phyloP scores from a whole-genome alignment of 306 rosid genomes.

The peach (Prunus persica) region Prunus_persica_NCBIv2 NC_034009.1:1005501-1006000 shows the following conservation, averaged over 20 bases:
- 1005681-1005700: slow-evolving; percentile 77
- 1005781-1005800: slow-evolving; percentile 88
- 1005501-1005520: slow-evolving; percentile 55
- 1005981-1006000: slow-evolving; percentile 57
- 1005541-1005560: slow-evolving; percentile 43
- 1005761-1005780: slow-evolving; percentile 93
- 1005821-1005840: slow-evolving; percentile 94
- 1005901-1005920: slow-evolving; percentile 84
- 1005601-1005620: slow-evolving; percentile 58
- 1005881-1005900: slow-evolving; percentile 63
- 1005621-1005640: slow-evolving; percentile 34
- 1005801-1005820: slow-evolving; percentile 98
- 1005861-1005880: slow-evolving; percentile 49
- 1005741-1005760: slow-evolving; percentile 94
- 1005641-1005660: slow-evolving; percentile 76
- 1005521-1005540: slow-evolving; percentile 65
- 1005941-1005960: slow-evolving; percentile 83
- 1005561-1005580: slow-evolving; percentile 46
- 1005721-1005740: slow-evolving; percentile 97
- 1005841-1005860: slow-evolving; percentile 46
- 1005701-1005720: slow-evolving; percentile 79
- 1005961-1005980: slow-evolving; percentile 49
- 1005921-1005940: slow-evolving; percentile 92
- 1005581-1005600: slow-evolving; percentile 44
- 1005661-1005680: slow-evolving; percentile 97